Percentiles rank a stretch among this genome's conserved stretches.
These are phyloP conservation scores for Notholithocarpus densiflorus DNA, from an alignment of 306 rosid species.

Conservation along the genomic window DNA sequence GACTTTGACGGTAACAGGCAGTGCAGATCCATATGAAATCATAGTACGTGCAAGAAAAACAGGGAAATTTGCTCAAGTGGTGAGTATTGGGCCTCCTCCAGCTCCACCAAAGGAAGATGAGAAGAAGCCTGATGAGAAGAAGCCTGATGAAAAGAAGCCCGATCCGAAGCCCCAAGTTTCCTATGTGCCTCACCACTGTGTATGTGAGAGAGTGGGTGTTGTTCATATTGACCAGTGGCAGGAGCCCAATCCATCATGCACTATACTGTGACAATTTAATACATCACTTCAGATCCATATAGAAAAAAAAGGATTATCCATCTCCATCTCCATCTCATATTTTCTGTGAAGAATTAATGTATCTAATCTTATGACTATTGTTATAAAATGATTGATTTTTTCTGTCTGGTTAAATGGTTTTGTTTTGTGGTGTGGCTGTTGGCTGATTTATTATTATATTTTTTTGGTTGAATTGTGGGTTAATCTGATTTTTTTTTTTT, in stretches of 20 bases:
- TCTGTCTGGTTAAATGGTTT: too few relatives aligned
- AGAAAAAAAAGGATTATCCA: too few relatives aligned
- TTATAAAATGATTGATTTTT: too few relatives aligned
- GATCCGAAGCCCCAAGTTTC: neutral
- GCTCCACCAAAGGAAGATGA: constrained; percentile 35
- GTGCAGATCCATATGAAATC: constrained; percentile 66
- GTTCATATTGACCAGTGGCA: constrained; percentile 18
- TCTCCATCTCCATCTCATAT: too few relatives aligned
- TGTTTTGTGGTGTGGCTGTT: too few relatives aligned
- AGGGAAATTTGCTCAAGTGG: constrained; percentile 43
- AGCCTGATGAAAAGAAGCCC: constrained; percentile 19
- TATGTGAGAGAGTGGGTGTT: constrained; percentile 10
- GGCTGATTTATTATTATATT: too few relatives aligned
- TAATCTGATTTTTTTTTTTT: too few relatives aligned
- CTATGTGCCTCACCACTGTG: constrained; percentile 8
- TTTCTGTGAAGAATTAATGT: too few relatives aligned
- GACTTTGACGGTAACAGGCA: constrained; percentile 52
- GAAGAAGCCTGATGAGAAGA: constrained; percentile 29
- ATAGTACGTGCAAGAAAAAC: constrained; percentile 46
- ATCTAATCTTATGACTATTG: too few relatives aligned
- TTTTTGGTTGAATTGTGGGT: too few relatives aligned
- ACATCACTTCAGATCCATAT: neutral
- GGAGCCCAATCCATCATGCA: constrained; percentile 49
- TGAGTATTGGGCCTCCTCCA: constrained; percentile 61
- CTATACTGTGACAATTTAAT: constrained; percentile 19